phyloP scores from a whole-genome alignment of 1,139 yeast genomes.

The Yamadazyma atmosphaerica region DNA sequence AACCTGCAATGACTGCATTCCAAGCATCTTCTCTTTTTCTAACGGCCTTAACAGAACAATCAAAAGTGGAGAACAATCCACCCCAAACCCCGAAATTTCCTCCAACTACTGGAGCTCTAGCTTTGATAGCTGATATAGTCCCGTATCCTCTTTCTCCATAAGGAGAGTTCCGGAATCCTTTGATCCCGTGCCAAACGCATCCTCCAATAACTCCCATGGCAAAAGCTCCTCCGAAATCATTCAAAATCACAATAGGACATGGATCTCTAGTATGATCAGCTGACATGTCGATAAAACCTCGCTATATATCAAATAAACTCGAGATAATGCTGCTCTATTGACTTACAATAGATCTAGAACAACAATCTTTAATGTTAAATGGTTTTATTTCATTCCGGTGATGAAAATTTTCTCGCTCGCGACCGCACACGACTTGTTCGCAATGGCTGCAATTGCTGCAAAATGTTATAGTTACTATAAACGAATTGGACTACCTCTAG shows the following conservation, averaged over 20 bases:
- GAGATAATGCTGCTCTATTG: too few relatives aligned
- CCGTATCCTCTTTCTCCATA: slow-evolving; percentile 93
- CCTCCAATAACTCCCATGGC: slow-evolving; percentile 99
- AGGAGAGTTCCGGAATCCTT: slow-evolving; percentile 98
- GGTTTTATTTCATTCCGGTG: neutral
- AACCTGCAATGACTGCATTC: slow-evolving; percentile 98
- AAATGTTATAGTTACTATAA: too few relatives aligned
- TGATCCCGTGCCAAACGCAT: slow-evolving; percentile 97
- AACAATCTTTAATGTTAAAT: too few relatives aligned
- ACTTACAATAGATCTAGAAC: too few relatives aligned
- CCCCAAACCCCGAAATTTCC: slow-evolving; percentile 99
- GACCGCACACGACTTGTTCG: too few relatives aligned
- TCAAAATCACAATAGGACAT: slow-evolving; percentile 93
- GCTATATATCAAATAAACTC: too few relatives aligned
- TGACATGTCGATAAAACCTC: slow-evolving; percentile 64
- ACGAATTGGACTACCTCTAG: too few relatives aligned
- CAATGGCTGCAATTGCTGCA: neutral
- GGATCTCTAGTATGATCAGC: slow-evolving; percentile 99
- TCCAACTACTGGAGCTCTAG: slow-evolving; percentile 98
- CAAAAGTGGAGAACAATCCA: slow-evolving; percentile 93
- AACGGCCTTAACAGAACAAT: slow-evolving; percentile 91
- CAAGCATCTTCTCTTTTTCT: slow-evolving; percentile 98
- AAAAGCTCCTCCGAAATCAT: slow-evolving; percentile 98
- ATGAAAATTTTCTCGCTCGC: neutral
- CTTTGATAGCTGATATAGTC: slow-evolving; percentile 84